Evolutionary conservation across 1,284 basidiomycete species (phyloP).

Genomic region (Gomphus sp.): DNA sequence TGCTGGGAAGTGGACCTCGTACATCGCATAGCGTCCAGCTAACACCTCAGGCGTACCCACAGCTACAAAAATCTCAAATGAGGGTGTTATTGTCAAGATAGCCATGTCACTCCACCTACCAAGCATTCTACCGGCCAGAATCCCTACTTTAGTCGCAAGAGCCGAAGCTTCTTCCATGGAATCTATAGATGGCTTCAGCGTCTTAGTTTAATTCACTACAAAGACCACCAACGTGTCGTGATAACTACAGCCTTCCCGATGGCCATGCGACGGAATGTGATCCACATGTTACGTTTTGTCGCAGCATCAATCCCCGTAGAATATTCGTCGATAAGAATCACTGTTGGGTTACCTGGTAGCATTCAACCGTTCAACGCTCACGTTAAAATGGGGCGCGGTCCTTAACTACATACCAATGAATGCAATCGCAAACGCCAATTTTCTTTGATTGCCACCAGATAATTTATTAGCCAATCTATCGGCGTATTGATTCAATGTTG

Average conservation of each 20-base stretch:
- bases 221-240: constrained; percentile 47
- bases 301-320: constrained; percentile 77
- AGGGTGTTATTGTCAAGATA: neutral
- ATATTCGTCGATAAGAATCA: constrained; percentile 77
- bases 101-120: constrained; percentile 29
- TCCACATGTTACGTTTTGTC: constrained; percentile 80
- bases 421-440: constrained; percentile 69
- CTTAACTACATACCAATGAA: constrained; percentile 46
- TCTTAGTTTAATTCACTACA: neutral
- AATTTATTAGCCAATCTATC: constrained; percentile 64
- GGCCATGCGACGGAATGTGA: constrained; percentile 56
- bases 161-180: constrained; percentile 82
- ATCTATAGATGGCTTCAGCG: constrained; percentile 35
- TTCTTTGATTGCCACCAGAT: constrained; percentile 75
- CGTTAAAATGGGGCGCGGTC: neutral
- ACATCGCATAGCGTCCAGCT: constrained; percentile 56
- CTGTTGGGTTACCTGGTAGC: constrained; percentile 56
- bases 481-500: constrained; percentile 52
- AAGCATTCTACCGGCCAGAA: constrained; percentile 58
- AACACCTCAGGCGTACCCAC: constrained; percentile 61
- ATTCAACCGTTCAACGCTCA: neutral
- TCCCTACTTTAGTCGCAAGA: constrained; percentile 63
- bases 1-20: constrained; percentile 72
- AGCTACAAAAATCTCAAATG: constrained; percentile 24
- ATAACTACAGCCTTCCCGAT: constrained; percentile 59